Percentiles rank a stretch among this genome's conserved stretches.
Conservation (phyloP, 1,139 yeast genomes). For the Protomyces macrosporus region DNA sequence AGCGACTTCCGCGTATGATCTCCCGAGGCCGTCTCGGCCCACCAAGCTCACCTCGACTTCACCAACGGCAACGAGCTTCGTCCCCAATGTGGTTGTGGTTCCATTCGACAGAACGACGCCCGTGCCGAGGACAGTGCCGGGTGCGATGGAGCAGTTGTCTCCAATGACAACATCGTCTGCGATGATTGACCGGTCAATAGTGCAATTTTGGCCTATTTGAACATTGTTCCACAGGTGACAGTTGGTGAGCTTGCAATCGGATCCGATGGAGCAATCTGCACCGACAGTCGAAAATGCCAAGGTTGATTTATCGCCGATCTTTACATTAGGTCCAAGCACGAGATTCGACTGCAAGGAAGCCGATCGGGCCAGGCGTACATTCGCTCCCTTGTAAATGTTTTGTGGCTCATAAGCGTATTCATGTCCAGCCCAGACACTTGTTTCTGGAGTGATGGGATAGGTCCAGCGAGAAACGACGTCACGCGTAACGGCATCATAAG, state of each 20-base stretch:
- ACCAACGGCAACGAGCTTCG: slow-evolving; percentile 34
- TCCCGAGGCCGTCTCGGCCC: slow-evolving; percentile 50
- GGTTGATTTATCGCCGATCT: slow-evolving; percentile 49
- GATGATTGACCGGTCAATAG: slow-evolving; percentile 58
- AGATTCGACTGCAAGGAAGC: slow-evolving; percentile 79
- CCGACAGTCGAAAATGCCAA: slow-evolving; percentile 74
- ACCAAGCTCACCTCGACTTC: slow-evolving; percentile 34
- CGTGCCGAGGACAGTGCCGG: slow-evolving; percentile 79
- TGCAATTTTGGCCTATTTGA: slow-evolving; percentile 59
- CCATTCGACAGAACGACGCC: slow-evolving; percentile 58
- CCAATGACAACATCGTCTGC: slow-evolving; percentile 61
- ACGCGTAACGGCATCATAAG: slow-evolving; percentile 79
- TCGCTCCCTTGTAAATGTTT: slow-evolving; percentile 75
- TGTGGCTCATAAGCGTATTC: slow-evolving; percentile 73
- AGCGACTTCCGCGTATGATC: slow-evolving; percentile 52
- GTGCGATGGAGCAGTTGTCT: slow-evolving; percentile 47
- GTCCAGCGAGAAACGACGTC: slow-evolving; percentile 88
- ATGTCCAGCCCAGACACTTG: slow-evolving; percentile 65
- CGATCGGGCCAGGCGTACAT: slow-evolving; percentile 84
- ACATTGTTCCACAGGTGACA: slow-evolving; percentile 87
- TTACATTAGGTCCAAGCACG: slow-evolving; percentile 53
- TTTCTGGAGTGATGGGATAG: slow-evolving; percentile 85
- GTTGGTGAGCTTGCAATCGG: slow-evolving; percentile 61
- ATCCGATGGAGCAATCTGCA: slow-evolving; percentile 75
- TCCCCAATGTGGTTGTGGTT: slow-evolving; percentile 32